A percentile compares a stretch with the other conserved stretches of the same genome.
Conservation (phyloP, 805 yeast species). For the Yamadazyma phyllophila region DNA sequence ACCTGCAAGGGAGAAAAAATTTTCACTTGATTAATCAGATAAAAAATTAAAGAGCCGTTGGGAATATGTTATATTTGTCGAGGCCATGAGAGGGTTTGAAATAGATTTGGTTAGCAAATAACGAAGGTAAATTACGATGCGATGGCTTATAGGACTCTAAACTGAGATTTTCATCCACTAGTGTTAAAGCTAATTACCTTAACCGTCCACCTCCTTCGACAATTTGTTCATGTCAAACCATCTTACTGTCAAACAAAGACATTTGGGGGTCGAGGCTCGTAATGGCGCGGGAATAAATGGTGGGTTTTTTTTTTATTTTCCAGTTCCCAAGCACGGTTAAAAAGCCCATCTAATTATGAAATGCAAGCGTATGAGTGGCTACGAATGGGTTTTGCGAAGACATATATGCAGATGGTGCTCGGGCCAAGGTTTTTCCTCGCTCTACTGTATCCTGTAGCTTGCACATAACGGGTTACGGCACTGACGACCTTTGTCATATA, state of each 20-base stretch:
- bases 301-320: not conserved
- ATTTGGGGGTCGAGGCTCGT: not conserved
- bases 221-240: not conserved
- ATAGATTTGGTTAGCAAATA: too few relatives aligned
- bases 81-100: too few relatives aligned
- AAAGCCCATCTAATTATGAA: not conserved
- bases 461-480: not conserved
- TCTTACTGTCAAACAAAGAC: not conserved
- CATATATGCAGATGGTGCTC: not conserved
- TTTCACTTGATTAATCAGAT: constrained; percentile 4
- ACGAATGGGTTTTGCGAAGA: not conserved
- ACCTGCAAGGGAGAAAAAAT: not conserved
- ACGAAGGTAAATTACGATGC: not conserved
- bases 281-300: not conserved
- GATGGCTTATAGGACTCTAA: not conserved
- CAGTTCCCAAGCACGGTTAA: not conserved
- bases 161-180: not conserved
- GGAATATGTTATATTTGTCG: not conserved
- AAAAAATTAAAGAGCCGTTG: not conserved
- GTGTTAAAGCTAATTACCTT: not conserved
- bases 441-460: not conserved
- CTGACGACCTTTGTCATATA: not conserved
- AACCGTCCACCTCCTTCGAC: not conserved
- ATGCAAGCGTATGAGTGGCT: constrained; percentile 1
- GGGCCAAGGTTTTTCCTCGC: not conserved